Evolutionary conservation across 1,284 basidiomycete genomes (phyloP).

Genomic region (Irpex sp.): DNA sequence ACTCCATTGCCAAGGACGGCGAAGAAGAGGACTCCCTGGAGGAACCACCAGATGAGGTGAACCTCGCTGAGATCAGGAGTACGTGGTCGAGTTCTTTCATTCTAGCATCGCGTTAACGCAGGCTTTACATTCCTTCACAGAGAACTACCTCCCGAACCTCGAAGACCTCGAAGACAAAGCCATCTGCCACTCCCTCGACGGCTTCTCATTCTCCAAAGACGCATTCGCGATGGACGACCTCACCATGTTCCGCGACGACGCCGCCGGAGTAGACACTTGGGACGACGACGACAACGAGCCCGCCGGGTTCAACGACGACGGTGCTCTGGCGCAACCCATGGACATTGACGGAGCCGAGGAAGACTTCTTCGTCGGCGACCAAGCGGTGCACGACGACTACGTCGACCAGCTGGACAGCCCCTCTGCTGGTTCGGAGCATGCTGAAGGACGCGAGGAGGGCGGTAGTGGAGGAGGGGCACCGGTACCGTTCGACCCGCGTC

Average conservation of each 20-base stretch:
- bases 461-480: conserved; percentile 50
- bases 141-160: conserved; percentile 79
- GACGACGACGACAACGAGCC: conserved; percentile 55
- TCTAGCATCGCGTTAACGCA: conserved; percentile 22
- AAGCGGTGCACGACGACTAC: conserved; percentile 66
- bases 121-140: conserved; percentile 34
- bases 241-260: conserved; percentile 62
- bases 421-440: conserved; percentile 52
- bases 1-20: conserved; percentile 86
- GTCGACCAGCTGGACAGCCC: conserved; percentile 46
- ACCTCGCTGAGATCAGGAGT: conserved; percentile 79
- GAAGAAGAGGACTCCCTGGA: conserved; percentile 65
- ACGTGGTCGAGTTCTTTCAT: conserved; percentile 32
- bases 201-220: conserved; percentile 83
- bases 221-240: conserved; percentile 71
- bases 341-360: conserved; percentile 64
- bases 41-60: conserved; percentile 75
- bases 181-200: conserved; percentile 84
- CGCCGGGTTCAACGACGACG: conserved; percentile 39
- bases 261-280: conserved; percentile 45
- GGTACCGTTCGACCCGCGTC: conserved; percentile 85
- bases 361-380: conserved; percentile 83
- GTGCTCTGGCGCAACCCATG: conserved; percentile 40
- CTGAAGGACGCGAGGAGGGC: conserved; percentile 30
- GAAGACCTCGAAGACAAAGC: conserved; percentile 69